Percentiles rank a stretch among this genome's conserved stretches.
phyloP scores from a whole-genome alignment of 2,329 filamentous ascomycete species.

The Ilyonectria sp. region DNA sequence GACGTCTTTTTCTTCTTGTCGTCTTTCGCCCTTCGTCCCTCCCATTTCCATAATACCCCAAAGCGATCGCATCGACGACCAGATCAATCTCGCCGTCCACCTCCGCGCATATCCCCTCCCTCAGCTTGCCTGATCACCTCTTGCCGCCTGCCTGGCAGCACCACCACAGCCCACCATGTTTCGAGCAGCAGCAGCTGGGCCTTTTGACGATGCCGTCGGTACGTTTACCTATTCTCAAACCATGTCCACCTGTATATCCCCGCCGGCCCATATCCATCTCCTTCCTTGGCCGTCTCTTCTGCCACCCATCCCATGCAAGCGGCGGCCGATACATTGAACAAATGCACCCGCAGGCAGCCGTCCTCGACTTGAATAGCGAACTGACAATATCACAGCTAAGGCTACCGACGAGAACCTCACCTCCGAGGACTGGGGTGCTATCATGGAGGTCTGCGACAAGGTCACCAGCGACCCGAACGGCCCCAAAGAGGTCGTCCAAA shows the following conservation, averaged over 20 bases:
- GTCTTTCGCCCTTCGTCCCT: not conserved
- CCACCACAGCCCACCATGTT: conserved; percentile 64
- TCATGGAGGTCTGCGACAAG: conserved; percentile 76
- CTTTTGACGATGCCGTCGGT: conserved; percentile 74
- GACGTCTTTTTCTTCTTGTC: not conserved
- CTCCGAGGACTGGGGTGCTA: conserved; percentile 79
- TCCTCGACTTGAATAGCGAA: conserved; percentile 6
- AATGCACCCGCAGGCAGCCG: not conserved
- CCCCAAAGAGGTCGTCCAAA: conserved; percentile 87
- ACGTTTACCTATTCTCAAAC: conserved; percentile 50
- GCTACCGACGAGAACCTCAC: conserved; percentile 99
- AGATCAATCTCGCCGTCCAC: conserved; percentile 13
- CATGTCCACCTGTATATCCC: not conserved
- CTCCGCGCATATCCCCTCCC: conserved; percentile 10
- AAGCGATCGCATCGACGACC: conserved; percentile 2
- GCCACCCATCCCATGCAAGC: no score
- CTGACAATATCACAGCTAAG: conserved; percentile 63
- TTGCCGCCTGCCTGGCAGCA: conserved; percentile 35
- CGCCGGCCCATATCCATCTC: not conserved
- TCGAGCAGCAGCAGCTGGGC: conserved; percentile 69
- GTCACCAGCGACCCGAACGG: conserved; percentile 69
- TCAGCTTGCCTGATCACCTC: not conserved
- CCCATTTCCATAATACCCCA: not conserved
- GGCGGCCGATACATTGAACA: not conserved
- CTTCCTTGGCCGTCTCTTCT: not conserved